These are phyloP conservation scores for Ogataea salicorniae DNA, from an alignment of 805 yeast genomes.

Conservation along the genomic window DNA sequence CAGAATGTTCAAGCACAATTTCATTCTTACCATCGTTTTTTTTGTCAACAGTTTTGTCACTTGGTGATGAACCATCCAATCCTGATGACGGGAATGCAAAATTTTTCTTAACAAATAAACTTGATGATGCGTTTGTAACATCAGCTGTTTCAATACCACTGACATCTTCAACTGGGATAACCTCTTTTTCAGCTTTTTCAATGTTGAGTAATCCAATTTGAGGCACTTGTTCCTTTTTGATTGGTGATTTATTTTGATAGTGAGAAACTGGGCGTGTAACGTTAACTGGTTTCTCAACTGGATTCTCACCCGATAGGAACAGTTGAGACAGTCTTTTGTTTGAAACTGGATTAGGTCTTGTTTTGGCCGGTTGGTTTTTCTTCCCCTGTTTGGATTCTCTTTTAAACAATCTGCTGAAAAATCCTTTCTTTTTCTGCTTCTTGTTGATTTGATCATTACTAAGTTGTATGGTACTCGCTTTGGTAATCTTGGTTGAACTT, in stretches of 20 bases:
- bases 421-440: neutral
- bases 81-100: conserved; percentile 28
- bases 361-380: neutral
- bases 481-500: conserved; percentile 21
- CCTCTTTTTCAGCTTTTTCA: no score
- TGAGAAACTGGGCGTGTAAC: neutral
- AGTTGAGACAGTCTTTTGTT: neutral
- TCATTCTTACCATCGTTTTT: neutral
- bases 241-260: neutral
- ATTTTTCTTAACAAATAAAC: conserved; percentile 27
- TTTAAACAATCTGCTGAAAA: conserved; percentile 1
- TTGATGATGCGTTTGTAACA: conserved; percentile 13
- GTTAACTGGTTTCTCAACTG: neutral
- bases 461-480: neutral
- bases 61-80: neutral
- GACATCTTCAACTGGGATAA: no score
- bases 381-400: neutral
- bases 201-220: no score
- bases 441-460: neutral
- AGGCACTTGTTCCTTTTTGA: neutral
- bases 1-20: no score
- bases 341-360: neutral
- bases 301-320: neutral
- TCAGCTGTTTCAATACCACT: neutral
- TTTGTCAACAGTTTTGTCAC: neutral